A percentile compares a stretch with the other conserved stretches of the same genome.
These are phyloP conservation scores for Xylaria sp. DNA, from an alignment of 2,329 filamentous ascomycete species.

Conservation along the genomic window DNA sequence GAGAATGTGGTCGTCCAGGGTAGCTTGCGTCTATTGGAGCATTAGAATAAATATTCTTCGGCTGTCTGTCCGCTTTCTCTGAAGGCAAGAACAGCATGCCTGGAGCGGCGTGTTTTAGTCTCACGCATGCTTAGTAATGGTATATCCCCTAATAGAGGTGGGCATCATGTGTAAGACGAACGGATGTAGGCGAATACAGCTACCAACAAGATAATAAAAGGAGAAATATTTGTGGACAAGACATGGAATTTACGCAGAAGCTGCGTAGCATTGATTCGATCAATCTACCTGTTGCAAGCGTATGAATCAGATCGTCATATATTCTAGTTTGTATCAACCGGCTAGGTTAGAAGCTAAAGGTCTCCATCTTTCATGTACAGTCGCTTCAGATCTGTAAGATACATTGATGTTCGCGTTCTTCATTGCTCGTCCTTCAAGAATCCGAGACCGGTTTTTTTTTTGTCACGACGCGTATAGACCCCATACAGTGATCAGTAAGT, in stretches of 20 bases:
- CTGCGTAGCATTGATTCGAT: background rate
- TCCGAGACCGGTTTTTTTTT: no score
- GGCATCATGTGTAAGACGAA: slow-evolving; percentile 36
- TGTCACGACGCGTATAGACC: no score
- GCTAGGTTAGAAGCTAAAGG: background rate
- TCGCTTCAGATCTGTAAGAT: background rate
- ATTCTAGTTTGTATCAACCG: background rate
- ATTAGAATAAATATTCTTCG: slow-evolving; percentile 56
- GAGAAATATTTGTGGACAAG: slow-evolving; percentile 7
- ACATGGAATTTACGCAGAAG: slow-evolving; percentile 9
- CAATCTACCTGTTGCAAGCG: background rate
- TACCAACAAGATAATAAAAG: slow-evolving; percentile 31
- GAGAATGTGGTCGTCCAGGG: slow-evolving; percentile 99
- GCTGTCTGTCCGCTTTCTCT: slow-evolving; percentile 9
- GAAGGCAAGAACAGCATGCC: slow-evolving; percentile 10
- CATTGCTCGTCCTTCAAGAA: background rate
- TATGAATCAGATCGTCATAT: background rate
- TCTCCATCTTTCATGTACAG: background rate
- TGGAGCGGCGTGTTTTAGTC: slow-evolving; percentile 21
- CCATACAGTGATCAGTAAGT: background rate
- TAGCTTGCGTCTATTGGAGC: slow-evolving; percentile 80
- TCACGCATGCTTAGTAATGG: slow-evolving; percentile 30
- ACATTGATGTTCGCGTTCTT: background rate
- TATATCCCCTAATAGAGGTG: slow-evolving; percentile 39
- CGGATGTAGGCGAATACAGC: slow-evolving; percentile 22